Evolutionary conservation across 2,329 filamentous ascomycete genomes (phyloP).

Genomic region (Epichloe bromicola): DNA sequence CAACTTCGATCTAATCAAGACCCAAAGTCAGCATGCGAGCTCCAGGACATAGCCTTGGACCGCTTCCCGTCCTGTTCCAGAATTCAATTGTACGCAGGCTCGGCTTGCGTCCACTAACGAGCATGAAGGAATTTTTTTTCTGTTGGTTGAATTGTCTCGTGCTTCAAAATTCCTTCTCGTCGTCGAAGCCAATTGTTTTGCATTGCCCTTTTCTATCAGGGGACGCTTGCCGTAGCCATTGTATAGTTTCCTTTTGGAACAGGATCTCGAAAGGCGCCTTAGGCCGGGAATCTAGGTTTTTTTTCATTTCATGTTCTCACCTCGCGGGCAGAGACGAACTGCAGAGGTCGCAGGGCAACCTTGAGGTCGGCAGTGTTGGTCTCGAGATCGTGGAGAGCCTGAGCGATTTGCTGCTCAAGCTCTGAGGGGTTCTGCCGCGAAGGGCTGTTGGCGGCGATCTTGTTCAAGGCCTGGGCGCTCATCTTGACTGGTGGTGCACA

Average conservation of each 20-base stretch:
- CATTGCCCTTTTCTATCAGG: slow-evolving; percentile 3
- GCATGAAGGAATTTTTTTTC: slow-evolving; percentile 3
- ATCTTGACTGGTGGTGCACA: slow-evolving; percentile 39
- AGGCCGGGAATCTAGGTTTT: slow-evolving; percentile 7
- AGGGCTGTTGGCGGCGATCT: slow-evolving; percentile 95
- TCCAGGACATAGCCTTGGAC: slow-evolving; percentile 59
- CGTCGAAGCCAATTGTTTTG: not conserved
- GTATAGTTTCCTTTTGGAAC: slow-evolving; percentile 26
- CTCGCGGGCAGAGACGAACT: slow-evolving; percentile 98
- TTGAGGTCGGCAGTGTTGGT: slow-evolving; percentile 98
- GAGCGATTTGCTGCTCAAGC: slow-evolving; percentile 93
- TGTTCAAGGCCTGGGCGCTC: slow-evolving; percentile 70
- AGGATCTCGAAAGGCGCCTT: slow-evolving; percentile 24
- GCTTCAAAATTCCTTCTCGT: slow-evolving; percentile 6
- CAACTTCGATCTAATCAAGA: slow-evolving; percentile 90
- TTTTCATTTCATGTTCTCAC: slow-evolving; percentile 52
- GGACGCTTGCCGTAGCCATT: slow-evolving; percentile 18
- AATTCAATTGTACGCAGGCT: slow-evolving; percentile 28
- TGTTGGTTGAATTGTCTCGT: slow-evolving; percentile 6
- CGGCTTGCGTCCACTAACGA: slow-evolving; percentile 15
- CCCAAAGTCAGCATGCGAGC: slow-evolving; percentile 63
- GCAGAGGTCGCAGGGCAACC: slow-evolving; percentile 88
- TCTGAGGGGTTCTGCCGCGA: slow-evolving; percentile 93
- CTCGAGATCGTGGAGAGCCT: slow-evolving; percentile 97
- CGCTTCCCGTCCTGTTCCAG: slow-evolving; percentile 62